These are phyloP conservation scores for Blastocystis sp. DNA, from an alignment of 352 stramenopile genomes.

Conservation along the genomic window DNA sequence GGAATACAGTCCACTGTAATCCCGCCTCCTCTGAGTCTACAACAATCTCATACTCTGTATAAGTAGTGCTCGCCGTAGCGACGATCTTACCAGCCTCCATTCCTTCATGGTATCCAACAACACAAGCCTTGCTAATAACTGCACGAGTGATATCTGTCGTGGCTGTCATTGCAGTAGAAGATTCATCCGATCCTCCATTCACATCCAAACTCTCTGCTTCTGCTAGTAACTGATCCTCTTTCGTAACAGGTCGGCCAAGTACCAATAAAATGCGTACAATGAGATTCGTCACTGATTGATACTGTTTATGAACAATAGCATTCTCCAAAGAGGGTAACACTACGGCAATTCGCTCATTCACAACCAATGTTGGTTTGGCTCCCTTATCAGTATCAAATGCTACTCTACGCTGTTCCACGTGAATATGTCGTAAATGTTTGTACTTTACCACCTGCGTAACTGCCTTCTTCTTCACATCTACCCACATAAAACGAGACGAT, in stretches of 20 bases:
- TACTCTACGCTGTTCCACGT: not conserved
- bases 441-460: constrained; percentile 16
- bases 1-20: constrained; percentile 33
- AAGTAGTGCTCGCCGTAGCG: not conserved
- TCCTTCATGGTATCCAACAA: constrained; percentile 26
- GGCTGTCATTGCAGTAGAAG: not conserved
- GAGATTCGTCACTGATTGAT: constrained; percentile 19
- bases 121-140: not conserved
- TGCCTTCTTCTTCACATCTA: not conserved
- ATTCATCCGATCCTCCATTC: not conserved
- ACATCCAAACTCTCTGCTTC: not conserved
- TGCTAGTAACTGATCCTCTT: constrained; percentile 13
- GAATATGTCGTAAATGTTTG: constrained; percentile 3
- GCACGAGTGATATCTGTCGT: not conserved
- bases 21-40: not conserved
- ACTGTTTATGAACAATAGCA: not conserved
- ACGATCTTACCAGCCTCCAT: constrained; percentile 23
- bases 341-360: constrained; percentile 6
- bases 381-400: not conserved
- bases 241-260: not conserved
- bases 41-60: constrained; percentile 48
- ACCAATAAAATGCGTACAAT: constrained; percentile 17
- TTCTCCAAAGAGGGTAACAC: constrained; percentile 15
- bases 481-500: constrained; percentile 25
- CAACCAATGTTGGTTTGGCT: not conserved